These are phyloP conservation scores for Pseudocercospora crystallina DNA, from an alignment of 2,329 filamentous ascomycete genomes.

Conservation along the genomic window DNA sequence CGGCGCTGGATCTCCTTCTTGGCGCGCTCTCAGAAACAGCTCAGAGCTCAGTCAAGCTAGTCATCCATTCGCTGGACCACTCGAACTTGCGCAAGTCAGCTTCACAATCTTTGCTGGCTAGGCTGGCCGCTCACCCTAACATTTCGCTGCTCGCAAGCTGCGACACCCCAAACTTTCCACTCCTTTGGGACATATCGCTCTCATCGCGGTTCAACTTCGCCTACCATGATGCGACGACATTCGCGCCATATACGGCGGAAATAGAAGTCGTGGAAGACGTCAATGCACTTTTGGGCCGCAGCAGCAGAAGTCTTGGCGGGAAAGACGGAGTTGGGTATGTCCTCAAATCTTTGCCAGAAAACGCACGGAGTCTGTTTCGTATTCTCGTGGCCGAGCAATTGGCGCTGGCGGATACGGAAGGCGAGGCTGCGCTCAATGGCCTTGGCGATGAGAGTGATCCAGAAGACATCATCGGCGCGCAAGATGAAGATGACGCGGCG, in stretches of 20 bases:
- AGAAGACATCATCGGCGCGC: constrained; percentile 27
- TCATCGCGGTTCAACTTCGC: constrained; percentile 80
- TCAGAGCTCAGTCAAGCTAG: constrained; percentile 34
- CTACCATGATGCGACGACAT: constrained; percentile 94
- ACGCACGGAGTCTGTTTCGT: constrained; percentile 82
- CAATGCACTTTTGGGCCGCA: constrained; percentile 79
- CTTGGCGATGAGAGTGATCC: constrained; percentile 34
- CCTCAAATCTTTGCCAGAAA: constrained; percentile 84
- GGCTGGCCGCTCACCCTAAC: constrained; percentile 70
- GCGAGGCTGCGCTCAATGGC: constrained; percentile 48
- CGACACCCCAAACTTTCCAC: constrained; percentile 81
- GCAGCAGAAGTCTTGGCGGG: constrained; percentile 75
- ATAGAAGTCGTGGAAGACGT: constrained; percentile 87
- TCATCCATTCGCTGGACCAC: constrained; percentile 83
- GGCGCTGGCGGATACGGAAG: constrained; percentile 52
- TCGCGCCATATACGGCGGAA: constrained; percentile 70
- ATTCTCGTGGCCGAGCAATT: constrained; percentile 84
- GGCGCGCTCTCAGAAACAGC: constrained; percentile 54
- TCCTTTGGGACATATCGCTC: constrained; percentile 88
- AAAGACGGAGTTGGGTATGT: constrained; percentile 92
- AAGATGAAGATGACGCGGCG: constrained; percentile 35
- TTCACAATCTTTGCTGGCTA: constrained; percentile 71
- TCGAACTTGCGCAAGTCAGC: constrained; percentile 68
- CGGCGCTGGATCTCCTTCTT: constrained; percentile 68
- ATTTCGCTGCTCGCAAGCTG: constrained; percentile 76